phyloP scores from a whole-genome alignment of 140 eudicot species.

The Anethum foeniculum region DNA sequence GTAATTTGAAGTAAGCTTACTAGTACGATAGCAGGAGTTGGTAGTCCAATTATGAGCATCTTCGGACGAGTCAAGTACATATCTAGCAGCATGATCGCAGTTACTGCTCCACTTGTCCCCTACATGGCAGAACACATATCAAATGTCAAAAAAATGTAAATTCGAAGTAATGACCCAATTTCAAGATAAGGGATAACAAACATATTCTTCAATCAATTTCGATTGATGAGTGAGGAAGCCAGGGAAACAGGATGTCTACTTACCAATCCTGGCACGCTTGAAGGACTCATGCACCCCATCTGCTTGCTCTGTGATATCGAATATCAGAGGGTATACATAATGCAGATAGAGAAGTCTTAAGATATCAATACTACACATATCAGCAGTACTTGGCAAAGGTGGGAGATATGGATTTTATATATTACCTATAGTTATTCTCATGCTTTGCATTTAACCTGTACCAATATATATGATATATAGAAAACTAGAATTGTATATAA shows the following conservation, averaged over 20 bases:
- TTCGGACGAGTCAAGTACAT: conserved; percentile 53
- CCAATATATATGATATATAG: neutral
- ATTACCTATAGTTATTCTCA: neutral
- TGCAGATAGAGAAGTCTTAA: neutral
- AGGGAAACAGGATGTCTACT: conserved; percentile 6
- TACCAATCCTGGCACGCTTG: conserved; percentile 64
- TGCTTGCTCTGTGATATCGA: conserved; percentile 33
- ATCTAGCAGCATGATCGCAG: conserved; percentile 82
- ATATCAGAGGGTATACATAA: neutral
- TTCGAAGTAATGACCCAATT: neutral
- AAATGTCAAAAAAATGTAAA: neutral
- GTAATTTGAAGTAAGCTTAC: conserved; percentile 28
- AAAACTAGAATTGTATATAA: neutral
- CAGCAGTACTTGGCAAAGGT: neutral
- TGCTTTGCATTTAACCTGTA: neutral
- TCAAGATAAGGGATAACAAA: neutral
- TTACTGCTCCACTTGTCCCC: conserved; percentile 98
- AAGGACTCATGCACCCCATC: conserved; percentile 34
- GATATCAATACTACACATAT: neutral
- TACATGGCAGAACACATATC: conserved; percentile 19
- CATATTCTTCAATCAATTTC: neutral
- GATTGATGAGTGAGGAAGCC: neutral
- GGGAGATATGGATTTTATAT: neutral
- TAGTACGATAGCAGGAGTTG: conserved; percentile 72
- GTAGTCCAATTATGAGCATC: conserved; percentile 48